Percentiles rank a stretch among this genome's conserved stretches.
These are phyloP conservation scores for Fusarium continuum DNA, from an alignment of 2,329 filamentous ascomycete genomes.

Conservation along the genomic window DNA sequence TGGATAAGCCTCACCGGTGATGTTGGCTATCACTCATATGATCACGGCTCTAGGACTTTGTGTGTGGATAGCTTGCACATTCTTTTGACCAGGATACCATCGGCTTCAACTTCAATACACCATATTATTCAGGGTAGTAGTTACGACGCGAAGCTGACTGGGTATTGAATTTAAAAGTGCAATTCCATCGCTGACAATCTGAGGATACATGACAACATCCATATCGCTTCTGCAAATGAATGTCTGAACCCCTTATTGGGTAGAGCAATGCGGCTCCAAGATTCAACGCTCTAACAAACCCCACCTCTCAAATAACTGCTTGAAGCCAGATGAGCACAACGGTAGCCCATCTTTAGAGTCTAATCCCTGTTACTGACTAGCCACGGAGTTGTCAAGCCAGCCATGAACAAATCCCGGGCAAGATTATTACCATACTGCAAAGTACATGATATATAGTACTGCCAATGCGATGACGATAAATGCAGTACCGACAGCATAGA, in stretches of 20 bases:
- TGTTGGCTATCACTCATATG: constrained; percentile 15
- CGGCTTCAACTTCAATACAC: constrained; percentile 7
- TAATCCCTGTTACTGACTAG: too few species aligned
- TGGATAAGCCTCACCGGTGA: constrained; percentile 25
- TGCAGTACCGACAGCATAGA: too few species aligned
- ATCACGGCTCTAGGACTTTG: constrained; percentile 7
- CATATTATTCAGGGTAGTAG: neutral
- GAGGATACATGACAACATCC: neutral
- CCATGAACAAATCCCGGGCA: too few species aligned
- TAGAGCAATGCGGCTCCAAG: neutral
- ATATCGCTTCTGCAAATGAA: neutral
- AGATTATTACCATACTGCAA: too few species aligned
- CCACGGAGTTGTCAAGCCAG: too few species aligned
- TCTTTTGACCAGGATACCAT: constrained; percentile 14
- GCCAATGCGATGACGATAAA: too few species aligned
- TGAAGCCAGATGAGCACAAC: neutral
- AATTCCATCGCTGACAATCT: neutral
- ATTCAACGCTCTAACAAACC: neutral
- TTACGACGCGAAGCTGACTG: constrained; percentile 5
- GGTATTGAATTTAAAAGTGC: neutral
- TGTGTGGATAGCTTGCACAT: constrained; percentile 4
- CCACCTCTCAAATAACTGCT: neutral
- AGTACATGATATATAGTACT: too few species aligned
- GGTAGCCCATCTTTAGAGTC: too few species aligned
- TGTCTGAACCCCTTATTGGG: neutral